Base-by-base conservation (phyloP, 352 stramenopile genomes). In the Globisporangium alternatum region DNA sequence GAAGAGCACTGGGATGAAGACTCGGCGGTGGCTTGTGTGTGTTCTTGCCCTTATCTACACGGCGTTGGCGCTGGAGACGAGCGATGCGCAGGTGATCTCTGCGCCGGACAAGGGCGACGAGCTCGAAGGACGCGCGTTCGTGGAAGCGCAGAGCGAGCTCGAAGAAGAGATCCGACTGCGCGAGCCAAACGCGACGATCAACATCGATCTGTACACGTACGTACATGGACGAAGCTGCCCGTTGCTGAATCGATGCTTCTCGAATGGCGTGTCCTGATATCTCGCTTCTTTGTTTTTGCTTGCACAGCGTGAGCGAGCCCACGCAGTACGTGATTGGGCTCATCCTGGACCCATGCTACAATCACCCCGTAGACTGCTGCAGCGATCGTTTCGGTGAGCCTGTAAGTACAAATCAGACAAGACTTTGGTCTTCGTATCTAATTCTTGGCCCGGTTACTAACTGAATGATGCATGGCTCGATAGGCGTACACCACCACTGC, bases 371-470 rank as follows among this genome's bases (percentile, higher is more conserved):
- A 28, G 80, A 92, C 64, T 96, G 88, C 68, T 96, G 88, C 60
- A 75, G 74, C 13, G 83, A 95, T 67, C 80, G 77, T 10, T 96
- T 94, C 48, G 88, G 88, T 39, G 83, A 93, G 58, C 86, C 88
- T 2, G 84, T 88, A 28, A 51, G 58, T n/a, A 57, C 9, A 39
- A 22, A 10, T 35, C 19, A 48, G 17, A 48, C 17, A 48, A 21
- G 43, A 22, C 19, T 48, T 21, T 48, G 43, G 5, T 12, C 43
- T 48, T 12, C 43, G 21, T 56, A 25, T 17, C 5, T 56, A 12
- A 2, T 7, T 39, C 3, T 33, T 2, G 25, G 25, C 25, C 25
- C 25, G 25, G 25, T 0, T 6, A 39, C 44, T 28, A 12, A 28
- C 44, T 9, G 41, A 30, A 30, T 25, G 13, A 25, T 53, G 12